Evolutionary conservation across 768 basidiomycete species (phyloP).

Genomic region (Basidioascus undulatus): DNA sequence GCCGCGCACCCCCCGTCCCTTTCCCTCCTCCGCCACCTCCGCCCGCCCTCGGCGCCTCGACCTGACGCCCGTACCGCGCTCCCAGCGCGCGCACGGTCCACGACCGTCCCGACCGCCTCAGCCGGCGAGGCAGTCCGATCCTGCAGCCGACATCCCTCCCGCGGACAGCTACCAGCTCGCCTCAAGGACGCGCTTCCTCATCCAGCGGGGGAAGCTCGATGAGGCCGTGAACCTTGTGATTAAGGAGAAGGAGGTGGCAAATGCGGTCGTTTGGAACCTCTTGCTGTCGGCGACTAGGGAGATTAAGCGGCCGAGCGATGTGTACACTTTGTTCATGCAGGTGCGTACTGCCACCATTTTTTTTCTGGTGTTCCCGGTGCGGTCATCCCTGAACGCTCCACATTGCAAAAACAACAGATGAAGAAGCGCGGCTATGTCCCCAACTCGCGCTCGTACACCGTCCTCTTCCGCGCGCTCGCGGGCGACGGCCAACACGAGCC

Average conservation of each 20-base stretch:
- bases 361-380: slow-evolving; percentile 1
- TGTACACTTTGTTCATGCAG: slow-evolving; percentile 42
- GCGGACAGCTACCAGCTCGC: too few species aligned
- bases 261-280: slow-evolving; percentile 53
- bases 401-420: slow-evolving; percentile 29
- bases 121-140: too few species aligned
- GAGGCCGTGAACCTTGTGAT: slow-evolving; percentile 43
- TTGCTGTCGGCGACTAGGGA: slow-evolving; percentile 42
- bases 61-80: too few species aligned
- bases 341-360: slow-evolving; percentile 22
- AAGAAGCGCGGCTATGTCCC: slow-evolving; percentile 58
- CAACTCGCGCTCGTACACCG: slow-evolving; percentile 38
- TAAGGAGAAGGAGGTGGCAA: slow-evolving; percentile 45
- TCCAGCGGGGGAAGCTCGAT: slow-evolving; percentile 31
- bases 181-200: too few species aligned
- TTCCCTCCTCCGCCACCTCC: too few species aligned
- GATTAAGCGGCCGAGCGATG: slow-evolving; percentile 31
- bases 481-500: slow-evolving; percentile 36
- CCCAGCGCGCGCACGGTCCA: too few species aligned
- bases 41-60: too few species aligned
- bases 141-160: too few species aligned
- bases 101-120: too few species aligned
- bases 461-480: slow-evolving; percentile 40
- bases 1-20: too few species aligned
- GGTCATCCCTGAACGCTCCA: neutral